phyloP scores from a whole-genome alignment of 306 rosid genomes.

The Herpetospermum pedunculosum region DNA sequence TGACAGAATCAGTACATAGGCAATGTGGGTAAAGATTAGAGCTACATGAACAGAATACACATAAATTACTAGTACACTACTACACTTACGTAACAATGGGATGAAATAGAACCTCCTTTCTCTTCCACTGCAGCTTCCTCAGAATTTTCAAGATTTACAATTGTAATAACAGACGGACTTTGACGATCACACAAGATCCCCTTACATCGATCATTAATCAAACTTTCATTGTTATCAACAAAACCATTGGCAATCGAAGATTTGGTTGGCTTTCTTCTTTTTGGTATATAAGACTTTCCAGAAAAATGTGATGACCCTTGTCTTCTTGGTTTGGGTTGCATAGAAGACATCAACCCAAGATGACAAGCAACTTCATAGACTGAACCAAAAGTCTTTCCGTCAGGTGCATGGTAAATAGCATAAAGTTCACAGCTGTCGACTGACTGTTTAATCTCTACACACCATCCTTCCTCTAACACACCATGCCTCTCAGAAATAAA shows the following conservation, averaged over 20 bases:
- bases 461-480: constrained; percentile 92
- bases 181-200: constrained; percentile 37
- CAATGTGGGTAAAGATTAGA: background rate
- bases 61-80: constrained; percentile 5
- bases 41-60: constrained; percentile 13
- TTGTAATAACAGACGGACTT: constrained; percentile 19
- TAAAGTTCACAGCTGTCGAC: constrained; percentile 48
- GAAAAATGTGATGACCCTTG: constrained; percentile 35
- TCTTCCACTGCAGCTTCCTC: constrained; percentile 32
- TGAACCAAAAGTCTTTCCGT: constrained; percentile 88
- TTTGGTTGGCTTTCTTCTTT: constrained; percentile 57
- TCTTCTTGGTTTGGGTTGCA: constrained; percentile 47
- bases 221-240: constrained; percentile 42
- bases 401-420: constrained; percentile 91
- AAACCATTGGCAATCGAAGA: constrained; percentile 44
- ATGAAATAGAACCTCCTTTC: constrained; percentile 21
- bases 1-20: background rate
- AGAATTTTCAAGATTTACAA: constrained; percentile 30
- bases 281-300: constrained; percentile 40
- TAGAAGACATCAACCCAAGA: constrained; percentile 60
- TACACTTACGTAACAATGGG: constrained; percentile 43
- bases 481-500: constrained; percentile 78
- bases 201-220: constrained; percentile 27
- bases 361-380: constrained; percentile 86
- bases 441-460: constrained; percentile 72